Conservation (phyloP, 495 filamentous ascomycete species). For the Patellaria atrata region DNA sequence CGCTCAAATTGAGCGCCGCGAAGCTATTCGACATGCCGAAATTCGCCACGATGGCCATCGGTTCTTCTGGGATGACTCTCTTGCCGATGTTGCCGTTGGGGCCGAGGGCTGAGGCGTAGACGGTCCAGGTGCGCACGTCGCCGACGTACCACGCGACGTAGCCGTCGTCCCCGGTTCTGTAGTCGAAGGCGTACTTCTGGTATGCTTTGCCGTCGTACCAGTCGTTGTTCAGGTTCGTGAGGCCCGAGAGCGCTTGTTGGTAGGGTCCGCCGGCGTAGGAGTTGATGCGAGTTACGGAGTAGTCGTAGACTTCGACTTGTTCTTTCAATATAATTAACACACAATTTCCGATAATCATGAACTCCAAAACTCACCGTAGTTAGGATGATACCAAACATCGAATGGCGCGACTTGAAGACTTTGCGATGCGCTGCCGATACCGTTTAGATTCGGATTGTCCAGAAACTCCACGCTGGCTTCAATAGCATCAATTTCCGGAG, state of each 20-base stretch:
- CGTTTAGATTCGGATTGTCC: constrained; percentile 31
- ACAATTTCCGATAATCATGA: constrained; percentile 2
- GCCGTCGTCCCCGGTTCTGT: constrained; percentile 47
- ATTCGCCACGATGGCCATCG: constrained; percentile 55
- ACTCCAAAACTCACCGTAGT: constrained; percentile 36
- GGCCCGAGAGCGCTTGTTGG: constrained; percentile 60
- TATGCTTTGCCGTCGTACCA: constrained; percentile 66
- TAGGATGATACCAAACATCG: constrained; percentile 62
- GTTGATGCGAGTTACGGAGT: constrained; percentile 46
- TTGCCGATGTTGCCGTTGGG: constrained; percentile 65
- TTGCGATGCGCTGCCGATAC: constrained; percentile 52
- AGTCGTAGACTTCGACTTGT: constrained; percentile 50
- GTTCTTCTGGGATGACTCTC: constrained; percentile 52
- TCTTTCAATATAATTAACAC: constrained; percentile 24
- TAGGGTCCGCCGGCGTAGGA: constrained; percentile 50
- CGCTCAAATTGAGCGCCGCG: constrained; percentile 41
- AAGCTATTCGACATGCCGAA: constrained; percentile 62
- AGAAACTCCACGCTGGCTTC: constrained; percentile 51
- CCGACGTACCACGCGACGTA: constrained; percentile 57
- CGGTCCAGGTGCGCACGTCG: constrained; percentile 47
- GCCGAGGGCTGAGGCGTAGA: constrained; percentile 48
- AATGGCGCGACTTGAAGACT: constrained; percentile 63
- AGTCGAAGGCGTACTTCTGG: constrained; percentile 61
- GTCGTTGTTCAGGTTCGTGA: constrained; percentile 56
- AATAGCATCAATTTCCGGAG: constrained; percentile 65